These are phyloP conservation scores for Elaeis guineensis DNA, from an alignment of 176 grass and related monocot genomes.

Conservation along the genomic window DNA sequence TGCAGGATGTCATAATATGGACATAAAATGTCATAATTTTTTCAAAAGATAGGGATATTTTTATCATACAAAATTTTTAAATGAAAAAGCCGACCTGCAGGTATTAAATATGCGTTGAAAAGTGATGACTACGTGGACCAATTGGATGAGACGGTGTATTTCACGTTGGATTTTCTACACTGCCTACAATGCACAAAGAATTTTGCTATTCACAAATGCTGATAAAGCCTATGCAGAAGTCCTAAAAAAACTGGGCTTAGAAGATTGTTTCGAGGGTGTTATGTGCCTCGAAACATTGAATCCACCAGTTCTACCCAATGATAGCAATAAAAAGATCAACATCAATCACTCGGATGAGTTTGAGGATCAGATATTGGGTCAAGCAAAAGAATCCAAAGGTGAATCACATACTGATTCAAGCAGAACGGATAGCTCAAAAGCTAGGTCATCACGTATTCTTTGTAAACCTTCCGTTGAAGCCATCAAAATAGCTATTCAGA, in stretches of 20 bases:
- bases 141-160: no score
- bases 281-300: slow-evolving; percentile 78
- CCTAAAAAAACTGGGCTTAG: slow-evolving; percentile 37
- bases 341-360: neutral
- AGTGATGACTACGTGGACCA: no score
- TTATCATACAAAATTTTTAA: no score
- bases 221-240: slow-evolving; percentile 43
- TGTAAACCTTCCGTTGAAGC: slow-evolving; percentile 63
- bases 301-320: slow-evolving; percentile 9
- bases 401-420: slow-evolving; percentile 13
- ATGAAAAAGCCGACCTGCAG: no score
- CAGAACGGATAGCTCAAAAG: no score
- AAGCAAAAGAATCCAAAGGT: neutral
- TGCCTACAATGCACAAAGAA: no score
- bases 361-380: slow-evolving; percentile 1
- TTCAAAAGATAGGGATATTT: no score
- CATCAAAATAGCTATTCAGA: slow-evolving; percentile 42
- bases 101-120: no score
- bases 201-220: slow-evolving; percentile 73
- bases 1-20: no score
- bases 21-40: no score
- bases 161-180: no score
- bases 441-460: slow-evolving; percentile 25
- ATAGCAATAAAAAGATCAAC: neutral
- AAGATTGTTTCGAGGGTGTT: slow-evolving; percentile 55